Percentiles rank a stretch among this genome's conserved stretches.
These are phyloP conservation scores for Zygoascus ofunaensis DNA, from an alignment of 805 yeast genomes.

Conservation along the genomic window DNA sequence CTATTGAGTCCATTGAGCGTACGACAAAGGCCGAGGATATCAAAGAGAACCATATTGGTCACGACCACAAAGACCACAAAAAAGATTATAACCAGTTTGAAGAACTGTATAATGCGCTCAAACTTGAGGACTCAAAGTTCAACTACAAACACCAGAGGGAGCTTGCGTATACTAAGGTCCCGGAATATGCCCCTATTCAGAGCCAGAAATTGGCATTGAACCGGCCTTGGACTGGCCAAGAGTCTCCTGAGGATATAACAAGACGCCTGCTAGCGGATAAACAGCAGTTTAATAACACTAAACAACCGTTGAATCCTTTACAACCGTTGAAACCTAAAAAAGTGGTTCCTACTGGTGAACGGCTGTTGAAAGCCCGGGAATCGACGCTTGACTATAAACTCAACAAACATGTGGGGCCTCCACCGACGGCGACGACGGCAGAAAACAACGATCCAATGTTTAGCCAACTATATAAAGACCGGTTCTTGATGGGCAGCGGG, in stretches of 20 bases:
- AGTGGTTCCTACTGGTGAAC: constrained; percentile 20
- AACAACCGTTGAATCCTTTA: not conserved
- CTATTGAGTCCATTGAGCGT: not conserved
- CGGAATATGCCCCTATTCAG: constrained; percentile 37
- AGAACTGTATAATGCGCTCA: constrained; percentile 1
- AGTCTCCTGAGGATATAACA: constrained; percentile 37
- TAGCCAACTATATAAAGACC: constrained; percentile 52
- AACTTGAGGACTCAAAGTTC: constrained; percentile 21
- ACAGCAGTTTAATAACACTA: constrained; percentile 13
- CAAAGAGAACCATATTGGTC: not conserved
- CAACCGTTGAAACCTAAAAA: not conserved
- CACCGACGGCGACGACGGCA: constrained; percentile 17
- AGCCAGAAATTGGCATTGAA: constrained; percentile 41
- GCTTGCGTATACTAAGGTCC: constrained; percentile 36
- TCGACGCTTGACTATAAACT: constrained; percentile 54
- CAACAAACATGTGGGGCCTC: constrained; percentile 32
- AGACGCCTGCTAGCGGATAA: constrained; percentile 49
- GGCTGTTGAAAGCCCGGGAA: constrained; percentile 56
- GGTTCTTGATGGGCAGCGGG: constrained; percentile 31
- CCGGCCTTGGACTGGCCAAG: constrained; percentile 54
- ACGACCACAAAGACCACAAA: constrained; percentile 1
- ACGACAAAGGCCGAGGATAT: not conserved
- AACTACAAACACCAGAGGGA: constrained; percentile 33
- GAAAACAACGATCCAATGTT: constrained; percentile 35
- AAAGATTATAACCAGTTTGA: not conserved